phyloP scores from a whole-genome alignment of 2,329 filamentous ascomycete species.

The Fusarium redolens region DNA sequence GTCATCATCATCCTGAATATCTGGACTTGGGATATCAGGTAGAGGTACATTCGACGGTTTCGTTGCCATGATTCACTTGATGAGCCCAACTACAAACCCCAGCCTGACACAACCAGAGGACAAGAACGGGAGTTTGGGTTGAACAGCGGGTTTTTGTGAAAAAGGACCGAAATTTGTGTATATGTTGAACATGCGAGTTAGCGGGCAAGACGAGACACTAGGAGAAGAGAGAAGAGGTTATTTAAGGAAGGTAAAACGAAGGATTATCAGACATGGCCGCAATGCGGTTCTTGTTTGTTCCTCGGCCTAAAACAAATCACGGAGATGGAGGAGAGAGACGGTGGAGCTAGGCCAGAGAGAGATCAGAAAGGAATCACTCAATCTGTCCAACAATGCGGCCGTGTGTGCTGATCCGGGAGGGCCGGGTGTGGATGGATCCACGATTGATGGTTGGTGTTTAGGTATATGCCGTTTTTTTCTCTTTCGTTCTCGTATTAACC shows the following conservation, averaged over 20 bases:
- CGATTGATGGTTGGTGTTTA: conserved; percentile 38
- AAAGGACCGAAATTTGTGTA: conserved; percentile 11
- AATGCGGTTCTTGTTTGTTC: conserved; percentile 9
- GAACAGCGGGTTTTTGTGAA: not conserved
- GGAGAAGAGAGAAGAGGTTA: conserved; percentile 2
- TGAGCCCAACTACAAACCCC: not conserved
- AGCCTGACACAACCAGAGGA: not conserved
- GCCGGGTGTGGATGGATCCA: conserved; percentile 41
- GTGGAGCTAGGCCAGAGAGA: conserved; percentile 37
- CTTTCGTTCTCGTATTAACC: conserved; percentile 16
- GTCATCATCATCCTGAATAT: conserved; percentile 33
- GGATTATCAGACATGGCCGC: conserved; percentile 22
- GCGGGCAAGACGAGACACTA: not conserved
- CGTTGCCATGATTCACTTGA: conserved; percentile 22
- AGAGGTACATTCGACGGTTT: conserved; percentile 8
- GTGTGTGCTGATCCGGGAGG: conserved; percentile 41
- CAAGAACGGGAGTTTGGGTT: not conserved
- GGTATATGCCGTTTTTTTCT: conserved; percentile 8
- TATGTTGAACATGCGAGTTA: conserved; percentile 9
- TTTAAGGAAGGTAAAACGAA: conserved; percentile 24
- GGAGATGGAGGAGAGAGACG: conserved; percentile 1
- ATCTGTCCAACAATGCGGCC: conserved; percentile 23
- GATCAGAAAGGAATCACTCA: conserved; percentile 6
- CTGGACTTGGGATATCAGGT: conserved; percentile 5
- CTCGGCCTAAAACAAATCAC: conserved; percentile 20